Base-by-base conservation (phyloP, 768 basidiomycete species). In the Paxillus involutus region DNA sequence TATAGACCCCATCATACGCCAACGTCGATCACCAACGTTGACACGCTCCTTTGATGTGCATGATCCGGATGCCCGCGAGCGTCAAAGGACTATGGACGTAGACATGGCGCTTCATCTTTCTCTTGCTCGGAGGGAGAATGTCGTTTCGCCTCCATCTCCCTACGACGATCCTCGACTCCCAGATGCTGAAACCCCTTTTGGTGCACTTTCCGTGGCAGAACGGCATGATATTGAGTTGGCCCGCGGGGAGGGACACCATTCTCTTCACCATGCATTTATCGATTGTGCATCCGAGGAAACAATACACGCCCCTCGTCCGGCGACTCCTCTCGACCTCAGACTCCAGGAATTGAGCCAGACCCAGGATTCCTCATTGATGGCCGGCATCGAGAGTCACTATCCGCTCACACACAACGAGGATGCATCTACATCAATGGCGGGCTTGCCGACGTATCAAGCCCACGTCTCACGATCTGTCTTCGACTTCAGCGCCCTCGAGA, bases 21-120 rank as follows among this genome's bases (percentile, higher is more conserved):
- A 79, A 45, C 78, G 85, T 21, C 78, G 77, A 52, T 88, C 88
- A 1, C 88, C 89, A 0, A 83, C 82, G 3, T 70, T 88, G 14
- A 66, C 72, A 1, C 81, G 87, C 41, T 78, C 87, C 9, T 79
- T 81, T 56, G 85, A 90, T 65, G 81, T 79, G 10, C 79, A 85
- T 74, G 86, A 91, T 64, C 84, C 88, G 0, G 82, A 89, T 49
- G 83, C 83, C 17, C 77, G 86, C 51, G 94, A 97, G 69, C 84
- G 94, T 17, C 94, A 98, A 75, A 82, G 89, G 35, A 85, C 91
- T 6, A 91, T 97, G 87, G 95, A 98, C 63, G 91, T 91, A 0
- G 94, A 95, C 63, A 92, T 93, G 89, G 91, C 89, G 49, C 80
- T 91, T 66, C 87, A 89, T 32, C 80, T 89, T 40, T 88, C 86